Evolutionary conservation across 225 moss, liverwort and hornwort genomes (phyloP), one percentile per base, ranked within the genome.

Genomic region (Polytrichum formosum): DNA sequence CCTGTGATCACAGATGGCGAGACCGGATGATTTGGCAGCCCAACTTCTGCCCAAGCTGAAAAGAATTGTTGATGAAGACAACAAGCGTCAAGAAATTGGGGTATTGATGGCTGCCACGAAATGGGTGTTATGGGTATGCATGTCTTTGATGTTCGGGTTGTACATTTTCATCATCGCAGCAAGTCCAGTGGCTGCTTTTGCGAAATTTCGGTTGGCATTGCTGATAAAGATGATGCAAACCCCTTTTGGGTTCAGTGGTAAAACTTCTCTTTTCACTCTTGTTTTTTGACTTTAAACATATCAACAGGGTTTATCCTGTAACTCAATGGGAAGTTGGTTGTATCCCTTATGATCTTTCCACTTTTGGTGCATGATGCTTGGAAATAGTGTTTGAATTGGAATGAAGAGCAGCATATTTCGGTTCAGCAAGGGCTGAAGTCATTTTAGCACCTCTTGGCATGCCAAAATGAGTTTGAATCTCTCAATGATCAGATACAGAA

Each of bases 101-200:
- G 7, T 27, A 64, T 70, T 62, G 4, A 7, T 67, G 63, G 21
- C 37, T 54, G 67, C 83, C 20, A 6, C 60, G 60, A 69, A 22
- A 66, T 72, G 83, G 87, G 63, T 74, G 54, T 16, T 81, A 7
- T 69, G 83, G 87, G 65, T 81, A 27, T 20, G 67, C 61, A 81
- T 81, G 79, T 81, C 84, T 63, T 17, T 75, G 62, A 28, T 77
- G 62, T 64, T 79, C n/a, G 84, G 81, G 28, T 21, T 73, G 5
- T 73, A 84, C 13, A 17, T 87, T 35, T 72, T 68, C 4, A 4
- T 63, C 37, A 69, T 81, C 6, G 53, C 81, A 4, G 33, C 67
- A 27, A 53, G 72, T 74, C 79, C 87, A 1, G 9, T 54, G 53
- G 5, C 67, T 19, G 64, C 77, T 37, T 33, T 75, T n/a, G 65